Percentiles rank a stretch among this genome's conserved stretches.
phyloP scores from a whole-genome alignment of 352 stramenopile species.

The Globisporangium irregulare region DNA sequence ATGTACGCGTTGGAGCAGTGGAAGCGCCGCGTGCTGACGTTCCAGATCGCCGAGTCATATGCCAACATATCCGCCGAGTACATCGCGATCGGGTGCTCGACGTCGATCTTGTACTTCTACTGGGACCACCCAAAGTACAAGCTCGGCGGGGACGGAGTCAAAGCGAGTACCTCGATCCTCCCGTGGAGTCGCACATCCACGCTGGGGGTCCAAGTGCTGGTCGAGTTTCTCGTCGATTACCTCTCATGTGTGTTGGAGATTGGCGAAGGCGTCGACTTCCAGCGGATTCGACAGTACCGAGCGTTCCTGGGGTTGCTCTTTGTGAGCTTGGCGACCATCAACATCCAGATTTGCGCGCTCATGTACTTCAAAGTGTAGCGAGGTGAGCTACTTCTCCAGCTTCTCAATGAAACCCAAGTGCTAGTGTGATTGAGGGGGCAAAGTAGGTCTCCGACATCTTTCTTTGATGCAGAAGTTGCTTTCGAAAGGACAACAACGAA shows the following conservation, averaged over 20 bases:
- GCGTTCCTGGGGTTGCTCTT: conserved; percentile 15
- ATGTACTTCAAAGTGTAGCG: conserved; percentile 11
- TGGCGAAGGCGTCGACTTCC: conserved; percentile 9
- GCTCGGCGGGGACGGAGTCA: not conserved
- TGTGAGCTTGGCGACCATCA: not conserved
- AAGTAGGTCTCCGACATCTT: too few relatives aligned
- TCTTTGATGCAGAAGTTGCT: too few relatives aligned
- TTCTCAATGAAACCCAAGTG: not conserved
- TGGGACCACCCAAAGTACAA: conserved; percentile 32
- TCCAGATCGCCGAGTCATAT: conserved; percentile 36
- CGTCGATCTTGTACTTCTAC: conserved; percentile 41
- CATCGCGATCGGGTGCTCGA: conserved; percentile 43
- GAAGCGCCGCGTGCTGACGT: conserved; percentile 22
- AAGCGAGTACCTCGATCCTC: not conserved
- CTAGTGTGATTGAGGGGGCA: not conserved
- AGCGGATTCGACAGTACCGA: conserved; percentile 1
- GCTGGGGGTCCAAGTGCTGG: conserved; percentile 7
- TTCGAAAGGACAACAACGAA: too few relatives aligned
- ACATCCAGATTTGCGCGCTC: conserved; percentile 13
- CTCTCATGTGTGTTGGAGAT: conserved; percentile 18
- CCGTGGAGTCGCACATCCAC: not conserved
- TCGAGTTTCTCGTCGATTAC: conserved; percentile 18
- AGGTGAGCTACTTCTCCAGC: not conserved
- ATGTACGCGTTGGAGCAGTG: conserved; percentile 23
- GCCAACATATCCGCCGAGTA: conserved; percentile 57